Evolutionary conservation across 495 filamentous ascomycete species (phyloP).

Genomic region (Aspergillus diversus): DNA sequence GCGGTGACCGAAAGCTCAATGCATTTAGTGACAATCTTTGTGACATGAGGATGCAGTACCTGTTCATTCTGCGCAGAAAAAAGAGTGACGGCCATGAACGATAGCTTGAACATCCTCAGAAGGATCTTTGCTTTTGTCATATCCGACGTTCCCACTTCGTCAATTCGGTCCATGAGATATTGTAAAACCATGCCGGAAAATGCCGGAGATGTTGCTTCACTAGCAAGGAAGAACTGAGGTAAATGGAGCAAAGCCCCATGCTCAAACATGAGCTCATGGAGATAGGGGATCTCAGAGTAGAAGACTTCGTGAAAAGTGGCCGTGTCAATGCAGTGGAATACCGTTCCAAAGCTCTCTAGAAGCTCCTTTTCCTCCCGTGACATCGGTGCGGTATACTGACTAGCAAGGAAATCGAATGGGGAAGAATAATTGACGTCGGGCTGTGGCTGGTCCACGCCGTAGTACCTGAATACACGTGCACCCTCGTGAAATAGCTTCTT

Average conservation of each 20-base stretch:
- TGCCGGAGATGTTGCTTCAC: constrained; percentile 94
- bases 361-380: constrained; percentile 97
- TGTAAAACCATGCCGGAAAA: constrained; percentile 98
- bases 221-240: constrained; percentile 96
- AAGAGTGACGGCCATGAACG: constrained; percentile 98
- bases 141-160: constrained; percentile 90
- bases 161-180: constrained; percentile 94
- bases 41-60: constrained; percentile 91
- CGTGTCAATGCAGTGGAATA: constrained; percentile 98
- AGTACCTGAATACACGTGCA: constrained; percentile 93
- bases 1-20: constrained; percentile 94
- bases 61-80: constrained; percentile 95
- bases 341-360: constrained; percentile 94
- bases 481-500: constrained; percentile 98
- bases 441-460: constrained; percentile 80
- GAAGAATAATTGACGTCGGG: constrained; percentile 75
- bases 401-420: constrained; percentile 85
- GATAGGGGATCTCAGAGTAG: constrained; percentile 91
- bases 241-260: constrained; percentile 92
- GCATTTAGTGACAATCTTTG: constrained; percentile 93
- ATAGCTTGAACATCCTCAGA: constrained; percentile 94
- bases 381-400: constrained; percentile 88
- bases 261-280: constrained; percentile 98
- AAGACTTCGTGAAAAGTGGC: constrained; percentile 99
- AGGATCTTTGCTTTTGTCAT: constrained; percentile 89